Conservation (phyloP, 106 monocot genomes). For the Allium sativum region DNA sequence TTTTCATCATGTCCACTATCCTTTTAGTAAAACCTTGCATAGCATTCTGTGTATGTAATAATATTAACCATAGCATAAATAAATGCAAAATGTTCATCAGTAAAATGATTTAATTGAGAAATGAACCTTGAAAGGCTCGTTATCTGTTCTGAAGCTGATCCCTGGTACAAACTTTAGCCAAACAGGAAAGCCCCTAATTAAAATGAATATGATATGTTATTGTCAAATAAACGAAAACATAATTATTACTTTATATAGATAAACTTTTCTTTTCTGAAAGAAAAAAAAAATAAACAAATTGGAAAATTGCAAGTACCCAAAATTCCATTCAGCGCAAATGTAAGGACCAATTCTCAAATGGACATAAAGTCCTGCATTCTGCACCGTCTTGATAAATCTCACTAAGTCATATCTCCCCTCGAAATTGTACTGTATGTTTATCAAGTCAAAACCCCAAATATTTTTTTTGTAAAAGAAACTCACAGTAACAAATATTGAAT, state of each 20-base stretch:
- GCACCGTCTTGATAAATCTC: constrained; percentile 85
- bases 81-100: neutral
- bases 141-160: constrained; percentile 97
- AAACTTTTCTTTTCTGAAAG: neutral
- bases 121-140: constrained; percentile 91
- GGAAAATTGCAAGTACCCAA: constrained; percentile 44
- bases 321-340: constrained; percentile 96
- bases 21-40: constrained; percentile 94
- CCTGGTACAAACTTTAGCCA: constrained; percentile 99
- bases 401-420: constrained; percentile 92
- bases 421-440: constrained; percentile 62
- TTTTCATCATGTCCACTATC: constrained; percentile 93
- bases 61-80: neutral
- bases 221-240: neutral
- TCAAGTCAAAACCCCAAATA: neutral
- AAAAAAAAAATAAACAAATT: neutral
- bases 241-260: neutral
- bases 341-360: constrained; percentile 91
- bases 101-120: neutral
- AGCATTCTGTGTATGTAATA: constrained; percentile 41
- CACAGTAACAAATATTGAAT: constrained; percentile 26
- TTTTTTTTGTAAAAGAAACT: neutral
- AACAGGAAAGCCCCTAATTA: constrained; percentile 79
- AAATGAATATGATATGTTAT: neutral
- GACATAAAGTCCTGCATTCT: constrained; percentile 77